Evolutionary conservation across 352 stramenopile genomes (phyloP).

Genomic region (Phytophthora colocasiae): DNA sequence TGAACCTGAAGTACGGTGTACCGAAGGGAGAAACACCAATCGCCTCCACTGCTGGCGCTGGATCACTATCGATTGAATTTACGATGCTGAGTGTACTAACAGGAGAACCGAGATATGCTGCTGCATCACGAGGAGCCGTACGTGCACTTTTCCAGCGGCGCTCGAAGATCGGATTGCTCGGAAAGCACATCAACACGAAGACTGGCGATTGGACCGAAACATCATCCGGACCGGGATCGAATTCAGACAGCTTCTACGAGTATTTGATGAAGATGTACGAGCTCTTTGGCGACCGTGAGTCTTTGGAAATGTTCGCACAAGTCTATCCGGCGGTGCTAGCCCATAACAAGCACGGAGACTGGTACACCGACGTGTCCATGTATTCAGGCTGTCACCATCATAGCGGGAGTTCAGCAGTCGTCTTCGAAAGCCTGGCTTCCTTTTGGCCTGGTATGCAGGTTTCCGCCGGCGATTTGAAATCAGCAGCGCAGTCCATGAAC

Average conservation of each 20-base stretch:
- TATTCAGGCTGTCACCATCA: slow-evolving; percentile 69
- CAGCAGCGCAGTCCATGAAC: slow-evolving; percentile 91
- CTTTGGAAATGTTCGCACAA: slow-evolving; percentile 92
- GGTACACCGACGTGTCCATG: slow-evolving; percentile 89
- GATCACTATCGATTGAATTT: slow-evolving; percentile 97
- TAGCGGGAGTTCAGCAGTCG: slow-evolving; percentile 40
- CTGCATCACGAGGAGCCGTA: slow-evolving; percentile 67
- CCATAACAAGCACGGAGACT: slow-evolving; percentile 85
- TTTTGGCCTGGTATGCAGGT: slow-evolving; percentile 98
- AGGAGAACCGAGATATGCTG: slow-evolving; percentile 69
- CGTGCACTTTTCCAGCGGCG: slow-evolving; percentile 80
- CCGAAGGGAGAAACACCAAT: slow-evolving; percentile 94
- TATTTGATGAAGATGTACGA: slow-evolving; percentile 98
- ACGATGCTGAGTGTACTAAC: slow-evolving; percentile 93
- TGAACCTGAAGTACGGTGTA: slow-evolving; percentile 94
- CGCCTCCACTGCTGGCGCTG: slow-evolving; percentile 95
- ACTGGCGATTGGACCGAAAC: slow-evolving; percentile 89
- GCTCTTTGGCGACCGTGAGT: slow-evolving; percentile 93
- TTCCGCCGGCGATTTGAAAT: slow-evolving; percentile 90
- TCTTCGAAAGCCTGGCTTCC: slow-evolving; percentile 92
- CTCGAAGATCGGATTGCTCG: slow-evolving; percentile 90
- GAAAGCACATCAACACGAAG: slow-evolving; percentile 96
- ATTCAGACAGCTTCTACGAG: slow-evolving; percentile 99
- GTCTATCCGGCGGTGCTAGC: slow-evolving; percentile 73
- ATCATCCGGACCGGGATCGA: slow-evolving; percentile 87